Percentiles rank a stretch among this genome's conserved stretches.
Conservation (phyloP, 2,329 filamentous ascomycete genomes). For the Sordariomycetes sp. region DNA sequence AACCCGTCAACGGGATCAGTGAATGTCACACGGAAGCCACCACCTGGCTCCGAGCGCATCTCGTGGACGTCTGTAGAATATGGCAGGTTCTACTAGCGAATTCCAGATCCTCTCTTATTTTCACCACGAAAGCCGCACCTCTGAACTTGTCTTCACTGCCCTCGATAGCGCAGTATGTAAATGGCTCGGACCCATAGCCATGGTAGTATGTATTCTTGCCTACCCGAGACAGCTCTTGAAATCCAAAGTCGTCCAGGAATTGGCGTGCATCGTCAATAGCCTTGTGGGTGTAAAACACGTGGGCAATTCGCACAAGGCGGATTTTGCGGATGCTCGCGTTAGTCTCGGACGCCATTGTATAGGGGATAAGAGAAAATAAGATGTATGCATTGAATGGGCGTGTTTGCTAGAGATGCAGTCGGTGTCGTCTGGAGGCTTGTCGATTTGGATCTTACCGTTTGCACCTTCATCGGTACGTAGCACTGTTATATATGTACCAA, state of each 20-base stretch:
- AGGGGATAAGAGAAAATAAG: neutral
- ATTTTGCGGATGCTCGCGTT: conserved; percentile 7
- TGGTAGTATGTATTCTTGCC: conserved; percentile 27
- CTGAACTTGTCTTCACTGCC: neutral
- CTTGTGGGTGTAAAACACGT: conserved; percentile 12
- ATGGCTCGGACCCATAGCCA: conserved; percentile 36
- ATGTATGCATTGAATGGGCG: neutral
- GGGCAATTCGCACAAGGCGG: conserved; percentile 7
- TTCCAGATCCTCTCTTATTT: neutral
- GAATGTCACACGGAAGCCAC: neutral
- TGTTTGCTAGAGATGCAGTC: neutral
- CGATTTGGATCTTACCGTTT: neutral
- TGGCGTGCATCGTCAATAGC: conserved; percentile 11
- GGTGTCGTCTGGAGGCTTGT: neutral
- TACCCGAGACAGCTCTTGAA: conserved; percentile 7
- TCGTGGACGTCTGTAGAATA: neutral
- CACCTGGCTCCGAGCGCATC: neutral
- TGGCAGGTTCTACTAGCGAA: neutral
- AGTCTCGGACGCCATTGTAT: neutral
- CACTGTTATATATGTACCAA: neutral
- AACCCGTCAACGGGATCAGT: conserved; percentile 2
- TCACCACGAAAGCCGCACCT: neutral
- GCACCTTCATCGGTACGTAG: neutral
- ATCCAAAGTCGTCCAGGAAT: conserved; percentile 16
- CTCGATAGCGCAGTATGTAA: conserved; percentile 27